Conservation (phyloP, 2,329 filamentous ascomycete genomes). For the Ustulina deusta region DNA sequence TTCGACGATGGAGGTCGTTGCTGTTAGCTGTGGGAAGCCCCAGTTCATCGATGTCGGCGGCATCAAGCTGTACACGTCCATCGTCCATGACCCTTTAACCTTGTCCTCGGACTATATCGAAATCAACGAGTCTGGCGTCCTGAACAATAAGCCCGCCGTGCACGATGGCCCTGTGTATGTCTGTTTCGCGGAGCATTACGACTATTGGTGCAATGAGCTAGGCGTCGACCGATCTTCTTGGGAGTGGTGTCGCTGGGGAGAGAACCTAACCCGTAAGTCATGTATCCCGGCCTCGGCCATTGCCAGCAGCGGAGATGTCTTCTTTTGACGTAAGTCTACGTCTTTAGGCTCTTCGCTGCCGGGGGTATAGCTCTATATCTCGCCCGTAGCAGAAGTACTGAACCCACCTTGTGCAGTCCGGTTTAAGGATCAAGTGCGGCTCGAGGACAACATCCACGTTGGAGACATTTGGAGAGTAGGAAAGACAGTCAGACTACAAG, state of each 20-base stretch:
- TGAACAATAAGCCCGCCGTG: conserved; percentile 41
- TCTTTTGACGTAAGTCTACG: neutral
- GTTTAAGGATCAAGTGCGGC: conserved; percentile 29
- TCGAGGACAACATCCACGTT: conserved; percentile 42
- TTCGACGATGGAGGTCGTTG: conserved; percentile 44
- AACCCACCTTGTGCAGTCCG: conserved; percentile 25
- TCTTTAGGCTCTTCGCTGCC: neutral
- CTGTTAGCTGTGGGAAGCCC: conserved; percentile 41
- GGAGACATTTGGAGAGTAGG: conserved; percentile 45
- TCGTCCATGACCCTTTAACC: conserved; percentile 42
- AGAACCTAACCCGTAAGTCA: conserved; percentile 42
- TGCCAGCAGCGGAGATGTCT: neutral
- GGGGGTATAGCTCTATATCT: neutral
- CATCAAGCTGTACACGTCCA: conserved; percentile 41
- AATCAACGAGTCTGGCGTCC: conserved; percentile 39
- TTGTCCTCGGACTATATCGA: conserved; percentile 41
- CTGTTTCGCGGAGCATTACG: conserved; percentile 46
- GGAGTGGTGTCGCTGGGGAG: conserved; percentile 47
- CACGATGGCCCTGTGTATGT: conserved; percentile 46
- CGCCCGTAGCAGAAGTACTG: neutral
- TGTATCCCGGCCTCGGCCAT: neutral
- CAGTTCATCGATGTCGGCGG: conserved; percentile 37
- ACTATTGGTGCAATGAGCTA: conserved; percentile 44
- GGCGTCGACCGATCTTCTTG: conserved; percentile 39
- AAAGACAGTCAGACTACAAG: conserved; percentile 40